A percentile compares a stretch with the other conserved stretches of the same genome.
These are phyloP conservation scores for Grifola frondosa DNA, from an alignment of 1,284 basidiomycete genomes.

Conservation along the genomic window DNA sequence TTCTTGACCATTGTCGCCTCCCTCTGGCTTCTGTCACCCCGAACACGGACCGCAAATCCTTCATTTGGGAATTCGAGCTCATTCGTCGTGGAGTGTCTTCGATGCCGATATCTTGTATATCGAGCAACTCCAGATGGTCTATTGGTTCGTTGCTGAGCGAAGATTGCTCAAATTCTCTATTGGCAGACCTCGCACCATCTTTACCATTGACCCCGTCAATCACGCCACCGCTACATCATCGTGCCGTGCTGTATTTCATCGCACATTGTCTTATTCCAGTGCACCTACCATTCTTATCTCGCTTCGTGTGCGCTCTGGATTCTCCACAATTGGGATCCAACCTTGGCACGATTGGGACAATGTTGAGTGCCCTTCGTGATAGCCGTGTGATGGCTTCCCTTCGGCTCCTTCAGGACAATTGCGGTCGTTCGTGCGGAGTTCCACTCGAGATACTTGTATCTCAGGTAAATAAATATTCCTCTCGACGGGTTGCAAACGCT, in stretches of 20 bases:
- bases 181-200: conserved; percentile 40
- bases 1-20: conserved; percentile 51
- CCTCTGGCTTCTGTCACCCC: conserved; percentile 28
- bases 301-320: conserved; percentile 10
- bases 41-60: conserved; percentile 21
- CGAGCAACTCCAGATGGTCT: conserved; percentile 2
- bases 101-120: background rate
- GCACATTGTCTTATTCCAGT: conserved; percentile 11
- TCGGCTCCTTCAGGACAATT: too few species aligned
- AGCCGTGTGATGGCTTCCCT: too few species aligned
- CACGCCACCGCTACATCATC: background rate
- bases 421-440: too few species aligned
- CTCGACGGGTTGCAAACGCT: too few species aligned
- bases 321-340: background rate
- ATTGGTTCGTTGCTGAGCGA: conserved; percentile 44
- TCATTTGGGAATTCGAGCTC: conserved; percentile 27
- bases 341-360: background rate
- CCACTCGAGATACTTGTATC: too few species aligned
- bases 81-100: conserved; percentile 37
- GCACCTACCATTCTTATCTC: conserved; percentile 12
- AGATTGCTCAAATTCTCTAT: conserved; percentile 44
- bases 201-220: background rate
- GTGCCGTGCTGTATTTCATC: conserved; percentile 14
- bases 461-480: too few species aligned
- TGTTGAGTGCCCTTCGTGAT: background rate